Conservation (phyloP, 2,329 filamentous ascomycete genomes). For the Neofusicoccum ribis region DNA sequence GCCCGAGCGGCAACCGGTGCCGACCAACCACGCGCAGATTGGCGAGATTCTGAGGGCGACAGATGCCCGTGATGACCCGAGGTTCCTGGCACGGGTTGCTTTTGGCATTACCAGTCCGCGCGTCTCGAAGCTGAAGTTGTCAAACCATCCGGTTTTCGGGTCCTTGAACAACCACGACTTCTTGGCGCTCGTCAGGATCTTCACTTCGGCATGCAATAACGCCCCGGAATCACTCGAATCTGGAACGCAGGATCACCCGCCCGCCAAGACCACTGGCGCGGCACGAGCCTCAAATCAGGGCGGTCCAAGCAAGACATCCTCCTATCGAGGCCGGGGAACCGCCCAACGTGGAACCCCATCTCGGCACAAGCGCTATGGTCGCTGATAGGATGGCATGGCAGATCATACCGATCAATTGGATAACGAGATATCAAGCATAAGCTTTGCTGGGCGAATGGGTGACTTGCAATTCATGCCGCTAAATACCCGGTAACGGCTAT, state of each 20-base stretch:
- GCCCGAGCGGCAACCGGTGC: slow-evolving; percentile 40
- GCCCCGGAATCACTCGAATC: neutral
- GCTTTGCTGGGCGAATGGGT: neutral
- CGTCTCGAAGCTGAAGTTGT: slow-evolving; percentile 51
- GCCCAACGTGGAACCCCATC: too few species aligned
- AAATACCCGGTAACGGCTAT: neutral
- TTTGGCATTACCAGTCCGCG: slow-evolving; percentile 64
- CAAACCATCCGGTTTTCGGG: slow-evolving; percentile 49
- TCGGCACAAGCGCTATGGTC: too few species aligned
- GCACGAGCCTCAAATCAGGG: neutral
- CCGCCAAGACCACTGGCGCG: neutral
- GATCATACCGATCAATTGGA: too few species aligned
- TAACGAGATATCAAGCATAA: neutral
- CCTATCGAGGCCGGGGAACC: too few species aligned
- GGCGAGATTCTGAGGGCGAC: slow-evolving; percentile 46
- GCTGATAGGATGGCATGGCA: too few species aligned
- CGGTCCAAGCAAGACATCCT: too few species aligned
- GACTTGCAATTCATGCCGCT: neutral
- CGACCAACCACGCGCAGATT: slow-evolving; percentile 45
- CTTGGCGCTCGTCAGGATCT: slow-evolving; percentile 27
- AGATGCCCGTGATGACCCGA: slow-evolving; percentile 55
- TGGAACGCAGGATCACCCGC: neutral
- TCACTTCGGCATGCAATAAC: slow-evolving; percentile 28
- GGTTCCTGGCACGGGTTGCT: slow-evolving; percentile 60
- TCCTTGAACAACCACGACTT: slow-evolving; percentile 59